phyloP scores from a whole-genome alignment of 345 rosid species.

The Cardamine chenopodiifolia region DNA sequence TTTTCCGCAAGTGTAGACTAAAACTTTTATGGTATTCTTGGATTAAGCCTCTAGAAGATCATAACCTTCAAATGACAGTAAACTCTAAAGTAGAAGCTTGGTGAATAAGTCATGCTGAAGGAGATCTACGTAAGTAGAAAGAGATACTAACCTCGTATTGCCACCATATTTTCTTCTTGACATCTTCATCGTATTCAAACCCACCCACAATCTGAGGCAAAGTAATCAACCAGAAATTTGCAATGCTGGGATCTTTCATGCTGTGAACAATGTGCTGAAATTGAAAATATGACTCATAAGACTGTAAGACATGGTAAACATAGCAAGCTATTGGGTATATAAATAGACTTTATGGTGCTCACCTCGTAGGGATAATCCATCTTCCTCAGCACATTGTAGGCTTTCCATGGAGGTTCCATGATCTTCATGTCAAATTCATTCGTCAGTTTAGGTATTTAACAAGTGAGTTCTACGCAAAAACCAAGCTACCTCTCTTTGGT shows the following conservation, averaged over 20 bases:
- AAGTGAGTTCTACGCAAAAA: background rate
- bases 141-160: conserved; percentile 68
- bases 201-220: conserved; percentile 87
- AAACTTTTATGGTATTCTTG: background rate
- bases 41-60: conserved; percentile 20
- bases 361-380: conserved; percentile 98
- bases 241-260: conserved; percentile 96
- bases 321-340: conserved; percentile 18
- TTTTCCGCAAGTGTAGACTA: conserved; percentile 11
- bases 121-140: conserved; percentile 12
- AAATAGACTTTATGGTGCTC: conserved; percentile 20
- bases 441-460: background rate
- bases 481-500: conserved; percentile 9
- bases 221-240: conserved; percentile 92
- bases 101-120: conserved; percentile 1
- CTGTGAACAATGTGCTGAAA: conserved; percentile 92
- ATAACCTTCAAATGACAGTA: conserved; percentile 19
- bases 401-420: conserved; percentile 97
- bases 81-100: conserved; percentile 6
- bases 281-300: conserved; percentile 23
- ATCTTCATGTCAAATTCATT: conserved; percentile 52
- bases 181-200: conserved; percentile 76
- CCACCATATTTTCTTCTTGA: conserved; percentile 92
- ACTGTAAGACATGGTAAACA: background rate
- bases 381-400: conserved; percentile 74